A percentile compares a stretch with the other conserved stretches of the same genome.
These are phyloP conservation scores for Epichloe baconii DNA, from an alignment of 2,329 filamentous ascomycete genomes.

Conservation along the genomic window DNA sequence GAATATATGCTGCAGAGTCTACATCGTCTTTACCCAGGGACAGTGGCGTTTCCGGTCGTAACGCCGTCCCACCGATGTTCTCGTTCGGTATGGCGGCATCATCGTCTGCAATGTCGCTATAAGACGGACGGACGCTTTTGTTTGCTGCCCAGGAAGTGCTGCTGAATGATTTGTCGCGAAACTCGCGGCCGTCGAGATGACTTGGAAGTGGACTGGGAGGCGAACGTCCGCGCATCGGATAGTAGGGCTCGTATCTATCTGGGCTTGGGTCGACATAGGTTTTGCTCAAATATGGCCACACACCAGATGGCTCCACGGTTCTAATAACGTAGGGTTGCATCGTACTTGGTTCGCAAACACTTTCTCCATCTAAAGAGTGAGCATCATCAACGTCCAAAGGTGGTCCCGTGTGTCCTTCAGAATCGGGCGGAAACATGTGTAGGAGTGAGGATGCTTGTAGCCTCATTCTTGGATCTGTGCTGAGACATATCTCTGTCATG, in stretches of 20 bases:
- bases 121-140: constrained; percentile 25
- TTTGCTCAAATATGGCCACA: constrained; percentile 30
- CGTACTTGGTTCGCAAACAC: constrained; percentile 21
- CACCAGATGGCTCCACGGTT: constrained; percentile 27
- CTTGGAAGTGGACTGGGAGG: constrained; percentile 38
- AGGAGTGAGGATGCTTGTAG: constrained; percentile 62
- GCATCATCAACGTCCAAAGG: constrained; percentile 29
- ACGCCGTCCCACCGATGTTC: neutral
- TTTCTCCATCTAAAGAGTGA: constrained; percentile 25
- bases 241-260: constrained; percentile 28
- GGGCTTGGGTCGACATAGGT: constrained; percentile 23
- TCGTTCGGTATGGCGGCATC: constrained; percentile 8
- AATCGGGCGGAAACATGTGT: constrained; percentile 44
- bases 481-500: constrained; percentile 66
- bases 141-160: constrained; percentile 26
- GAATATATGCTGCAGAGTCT: neutral
- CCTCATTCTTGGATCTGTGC: constrained; percentile 57
- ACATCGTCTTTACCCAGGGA: neutral
- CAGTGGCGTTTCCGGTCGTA: neutral
- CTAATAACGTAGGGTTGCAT: constrained; percentile 22
- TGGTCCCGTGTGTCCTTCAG: constrained; percentile 10
- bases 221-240: constrained; percentile 37
- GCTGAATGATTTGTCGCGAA: constrained; percentile 15
- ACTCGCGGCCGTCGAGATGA: constrained; percentile 25
- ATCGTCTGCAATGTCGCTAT: constrained; percentile 21